Evolutionary conservation across 768 basidiomycete genomes (phyloP), one percentile per base, ranked within the genome.

Genomic region (Hypsizygus marmoreus): DNA sequence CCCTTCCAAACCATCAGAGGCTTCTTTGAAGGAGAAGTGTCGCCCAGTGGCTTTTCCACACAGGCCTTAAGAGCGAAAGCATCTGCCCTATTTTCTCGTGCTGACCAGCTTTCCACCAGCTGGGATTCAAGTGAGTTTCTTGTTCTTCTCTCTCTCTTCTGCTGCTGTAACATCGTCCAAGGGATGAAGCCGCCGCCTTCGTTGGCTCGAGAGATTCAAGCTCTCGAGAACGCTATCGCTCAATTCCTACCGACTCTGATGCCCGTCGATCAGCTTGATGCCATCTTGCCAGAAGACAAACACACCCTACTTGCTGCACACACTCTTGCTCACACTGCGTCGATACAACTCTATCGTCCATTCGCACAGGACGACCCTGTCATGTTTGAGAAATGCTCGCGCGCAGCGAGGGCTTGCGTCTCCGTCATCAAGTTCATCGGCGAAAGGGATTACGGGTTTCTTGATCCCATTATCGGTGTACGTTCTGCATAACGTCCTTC

Each of bases 381-480:
- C 35, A 75, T 81, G 16, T 83, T 82, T 51, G 83, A 82, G 23
- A 88, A 87, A 62, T 84, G 84, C 50, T 67, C 83, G 34, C 74
- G 70, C 29, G 82, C 86, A 20, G 84, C 87, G 14, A 75, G 80
- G 41, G 69, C 79, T 26, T 78, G 79, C 50, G 74, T 80, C 40
- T 68, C 76, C 30, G 65, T 89, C 57, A 75, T 83, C 58, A 82
- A 82, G 55, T 77, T 80, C 49, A 71, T 88, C 44, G 63, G 73
- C 19, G 84, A 88, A 19, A 63, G 74, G 54, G 86, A 89, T 55
- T 84, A 79, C 51, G 74, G 77, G 29, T 84, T 80, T 63, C 73
- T 89, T n/a, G 88, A 91, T 66, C 88, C 88, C 19, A 79, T 89
- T 51, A 73, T 89, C 50, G 86, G 83, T 40, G 87, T 89, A 70